Evolutionary conservation across 108 stramenopile species (phyloP).

Genomic region (Fistulifera pelliculosa): DNA sequence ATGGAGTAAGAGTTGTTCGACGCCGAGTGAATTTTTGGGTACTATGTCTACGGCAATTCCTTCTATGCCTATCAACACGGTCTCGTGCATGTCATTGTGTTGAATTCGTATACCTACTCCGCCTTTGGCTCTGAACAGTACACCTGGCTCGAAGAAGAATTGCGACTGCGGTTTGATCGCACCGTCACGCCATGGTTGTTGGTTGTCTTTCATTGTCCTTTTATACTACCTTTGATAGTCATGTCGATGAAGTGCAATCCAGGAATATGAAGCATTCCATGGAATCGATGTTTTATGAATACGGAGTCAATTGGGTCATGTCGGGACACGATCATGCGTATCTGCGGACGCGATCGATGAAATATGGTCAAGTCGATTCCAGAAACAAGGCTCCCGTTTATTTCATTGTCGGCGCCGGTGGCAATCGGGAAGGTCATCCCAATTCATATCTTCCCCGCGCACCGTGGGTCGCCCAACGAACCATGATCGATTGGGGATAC

Average conservation of each 20-base stretch:
- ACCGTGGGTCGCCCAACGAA: slow-evolving; percentile 80
- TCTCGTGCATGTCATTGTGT: slow-evolving; percentile 58
- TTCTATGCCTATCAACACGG: slow-evolving; percentile 69
- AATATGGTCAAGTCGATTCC: slow-evolving; percentile 22
- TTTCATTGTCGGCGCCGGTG: slow-evolving; percentile 89
- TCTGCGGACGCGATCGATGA: slow-evolving; percentile 57
- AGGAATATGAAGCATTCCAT: slow-evolving; percentile 46
- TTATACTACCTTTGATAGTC: slow-evolving; percentile 71
- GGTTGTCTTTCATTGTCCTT: slow-evolving; percentile 73
- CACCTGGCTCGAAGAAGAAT: slow-evolving; percentile 52
- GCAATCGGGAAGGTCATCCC: slow-evolving; percentile 73
- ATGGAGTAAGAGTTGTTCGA: slow-evolving; percentile 17
- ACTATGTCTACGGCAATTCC: slow-evolving; percentile 80
- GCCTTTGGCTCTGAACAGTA: slow-evolving; percentile 43
- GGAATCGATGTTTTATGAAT: slow-evolving; percentile 62
- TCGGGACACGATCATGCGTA: slow-evolving; percentile 92
- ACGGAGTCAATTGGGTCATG: slow-evolving; percentile 81
- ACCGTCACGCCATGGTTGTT: slow-evolving; percentile 72
- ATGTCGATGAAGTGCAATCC: slow-evolving; percentile 33
- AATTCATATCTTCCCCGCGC: slow-evolving; percentile 43
- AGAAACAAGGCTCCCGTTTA: slow-evolving; percentile 50
- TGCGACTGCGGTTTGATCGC: slow-evolving; percentile 29
- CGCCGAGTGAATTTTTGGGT: slow-evolving; percentile 25
- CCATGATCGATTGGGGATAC: slow-evolving; percentile 75
- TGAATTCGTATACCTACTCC: slow-evolving; percentile 65